Base-by-base conservation (phyloP, 1,284 basidiomycete species). In the Malassezia arunalokei region DNA sequence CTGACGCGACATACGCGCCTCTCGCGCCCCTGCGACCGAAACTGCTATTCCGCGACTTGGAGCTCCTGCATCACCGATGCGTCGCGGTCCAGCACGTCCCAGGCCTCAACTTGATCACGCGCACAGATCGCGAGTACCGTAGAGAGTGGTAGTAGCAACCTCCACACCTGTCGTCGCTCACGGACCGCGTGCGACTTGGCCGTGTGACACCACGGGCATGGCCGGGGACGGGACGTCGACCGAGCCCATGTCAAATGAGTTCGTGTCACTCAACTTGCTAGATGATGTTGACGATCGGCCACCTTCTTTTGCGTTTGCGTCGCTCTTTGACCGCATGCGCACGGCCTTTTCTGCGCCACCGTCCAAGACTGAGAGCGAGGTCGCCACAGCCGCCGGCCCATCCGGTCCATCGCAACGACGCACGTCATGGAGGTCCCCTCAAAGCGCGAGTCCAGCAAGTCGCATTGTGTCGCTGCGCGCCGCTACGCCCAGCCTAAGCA, bases 301-400 rank as follows among this genome's bases (percentile, higher is more conserved):
- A 2, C 57, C 68, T 15, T 42, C 59, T 5, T 68, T 66, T 38
- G 64, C 60, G 3, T 61, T 69, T 15, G 55, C 63, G 17, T 54
- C 51, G 28, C 57, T 71, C n/a, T 62, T 71, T 39, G 60, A 54
- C 31, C 59, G 67, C 9, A 64, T 71, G 53, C 64, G 61, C 43
- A 52, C 58, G 5, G 68, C 64, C 9, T 54, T 69, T n/a, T 54
- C 43, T 3, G 49, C 42, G 8, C 11, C 38, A 14, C 32, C 44
- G 3, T 33, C 33, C 6, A 31, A 35, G 14, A 8, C 31, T 14
- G 50, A 56, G 11, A 12, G 42, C 6, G 7, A 41, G 3, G 31
- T 29, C 11, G 2, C 14, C 11, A 2, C 49, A 29, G n/a, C 20
- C 2, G 5, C 8, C n/a, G 11, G 33, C 5, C 33, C 11, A 12